Percentiles rank a stretch among this genome's conserved stretches.
phyloP scores from a whole-genome alignment of 768 basidiomycete species.

The Pisolithus sp. region DNA sequence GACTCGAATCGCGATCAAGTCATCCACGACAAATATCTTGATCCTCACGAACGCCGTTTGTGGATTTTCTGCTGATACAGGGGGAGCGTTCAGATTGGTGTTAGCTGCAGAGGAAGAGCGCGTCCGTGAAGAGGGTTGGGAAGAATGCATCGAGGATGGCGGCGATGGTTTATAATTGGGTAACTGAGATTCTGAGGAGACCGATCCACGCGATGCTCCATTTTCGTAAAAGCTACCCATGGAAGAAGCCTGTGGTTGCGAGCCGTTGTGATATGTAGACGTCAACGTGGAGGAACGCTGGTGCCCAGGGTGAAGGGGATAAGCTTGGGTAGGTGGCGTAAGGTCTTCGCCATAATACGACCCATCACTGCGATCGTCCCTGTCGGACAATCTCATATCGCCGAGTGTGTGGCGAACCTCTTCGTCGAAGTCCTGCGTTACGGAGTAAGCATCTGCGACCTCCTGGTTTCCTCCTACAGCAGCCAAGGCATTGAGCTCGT shows the following conservation, averaged over 20 bases:
- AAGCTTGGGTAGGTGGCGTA: constrained; percentile 31
- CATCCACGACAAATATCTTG: constrained; percentile 96
- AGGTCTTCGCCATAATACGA: constrained; percentile 60
- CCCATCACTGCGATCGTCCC: constrained; percentile 48
- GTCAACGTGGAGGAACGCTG: constrained; percentile 45
- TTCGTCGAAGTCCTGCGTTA: constrained; percentile 32
- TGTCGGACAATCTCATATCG: constrained; percentile 40
- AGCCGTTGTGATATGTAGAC: constrained; percentile 31
- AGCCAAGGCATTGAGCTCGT: constrained; percentile 54
- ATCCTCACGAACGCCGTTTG: constrained; percentile 94
- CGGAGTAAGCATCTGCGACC: constrained; percentile 23
- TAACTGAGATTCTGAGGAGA: constrained; percentile 20
- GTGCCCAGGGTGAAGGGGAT: constrained; percentile 32
- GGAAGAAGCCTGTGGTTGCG: constrained; percentile 32
- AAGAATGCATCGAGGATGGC: constrained; percentile 43
- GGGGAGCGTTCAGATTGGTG: constrained; percentile 52
- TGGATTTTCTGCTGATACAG: constrained; percentile 71
- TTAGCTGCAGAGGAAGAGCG: constrained; percentile 51
- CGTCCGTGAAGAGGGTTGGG: constrained; percentile 49
- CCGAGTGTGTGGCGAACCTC: constrained; percentile 47
- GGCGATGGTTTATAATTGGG: constrained; percentile 33
- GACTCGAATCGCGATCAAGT: constrained; percentile 94
- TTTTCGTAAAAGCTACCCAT: constrained; percentile 16
- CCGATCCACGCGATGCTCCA: constrained; percentile 27
- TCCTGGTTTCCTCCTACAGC: constrained; percentile 29